These are phyloP conservation scores for Letharia lupina DNA, from an alignment of 495 filamentous ascomycete species.

Conservation along the genomic window DNA sequence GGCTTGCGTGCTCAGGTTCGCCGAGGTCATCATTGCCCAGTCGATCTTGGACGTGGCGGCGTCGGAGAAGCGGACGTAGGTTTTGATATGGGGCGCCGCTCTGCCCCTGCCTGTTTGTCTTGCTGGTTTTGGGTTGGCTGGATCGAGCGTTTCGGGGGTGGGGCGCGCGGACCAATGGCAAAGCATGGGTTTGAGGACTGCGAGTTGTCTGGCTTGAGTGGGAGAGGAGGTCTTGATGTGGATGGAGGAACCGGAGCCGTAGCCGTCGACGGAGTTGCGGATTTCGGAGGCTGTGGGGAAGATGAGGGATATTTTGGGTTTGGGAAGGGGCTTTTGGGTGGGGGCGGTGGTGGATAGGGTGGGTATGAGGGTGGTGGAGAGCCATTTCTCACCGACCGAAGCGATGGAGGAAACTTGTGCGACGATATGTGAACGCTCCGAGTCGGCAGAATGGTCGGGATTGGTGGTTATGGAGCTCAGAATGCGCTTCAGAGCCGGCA, in stretches of 20 bases:
- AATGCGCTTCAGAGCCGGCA: slow-evolving; percentile 55
- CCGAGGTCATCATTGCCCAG: slow-evolving; percentile 80
- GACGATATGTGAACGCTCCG: slow-evolving; percentile 44
- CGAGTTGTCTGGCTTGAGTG: slow-evolving; percentile 64
- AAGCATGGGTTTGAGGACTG: slow-evolving; percentile 61
- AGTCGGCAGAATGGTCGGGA: slow-evolving; percentile 4
- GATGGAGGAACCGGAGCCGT: slow-evolving; percentile 68
- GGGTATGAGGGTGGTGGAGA: slow-evolving; percentile 57
- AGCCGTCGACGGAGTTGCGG: slow-evolving; percentile 70
- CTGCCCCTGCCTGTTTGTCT: slow-evolving; percentile 54
- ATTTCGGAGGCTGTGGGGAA: slow-evolving; percentile 78
- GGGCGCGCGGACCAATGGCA: slow-evolving; percentile 56
- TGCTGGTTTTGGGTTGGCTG: slow-evolving; percentile 16
- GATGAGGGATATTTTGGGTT: slow-evolving; percentile 52
- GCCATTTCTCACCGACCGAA: slow-evolving; percentile 73
- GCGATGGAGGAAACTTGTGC: slow-evolving; percentile 79
- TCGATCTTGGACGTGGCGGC: slow-evolving; percentile 47
- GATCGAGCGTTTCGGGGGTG: slow-evolving; percentile 10
- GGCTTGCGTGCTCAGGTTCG: slow-evolving; percentile 82
- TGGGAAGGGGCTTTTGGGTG: slow-evolving; percentile 10
- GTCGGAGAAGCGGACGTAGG: slow-evolving; percentile 65
- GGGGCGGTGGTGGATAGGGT: slow-evolving; percentile 33
- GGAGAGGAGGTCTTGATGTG: slow-evolving; percentile 66
- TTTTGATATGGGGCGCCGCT: slow-evolving; percentile 91
- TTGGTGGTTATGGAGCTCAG: slow-evolving; percentile 46